Percentiles rank a stretch among this genome's conserved stretches.
phyloP scores from a whole-genome alignment of 2,329 filamentous ascomycete species.

The Penicillium brevicompactum region DNA sequence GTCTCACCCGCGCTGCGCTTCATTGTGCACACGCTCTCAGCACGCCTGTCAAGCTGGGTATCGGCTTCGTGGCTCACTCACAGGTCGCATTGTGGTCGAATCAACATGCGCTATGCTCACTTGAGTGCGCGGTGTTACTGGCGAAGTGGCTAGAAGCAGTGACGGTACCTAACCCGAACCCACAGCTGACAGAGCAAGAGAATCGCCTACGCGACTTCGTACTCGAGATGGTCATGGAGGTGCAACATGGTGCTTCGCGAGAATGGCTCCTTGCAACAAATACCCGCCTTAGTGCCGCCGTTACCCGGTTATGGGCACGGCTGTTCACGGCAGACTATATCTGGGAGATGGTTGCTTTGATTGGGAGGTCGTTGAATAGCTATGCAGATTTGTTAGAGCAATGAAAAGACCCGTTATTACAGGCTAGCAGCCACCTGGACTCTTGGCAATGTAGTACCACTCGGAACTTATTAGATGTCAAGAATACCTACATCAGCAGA shows the following conservation, averaged over 20 bases:
- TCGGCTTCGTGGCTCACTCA: slow-evolving; percentile 57
- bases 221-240: slow-evolving; percentile 40
- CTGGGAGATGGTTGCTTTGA: slow-evolving; percentile 39
- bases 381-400: slow-evolving; percentile 36
- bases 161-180: slow-evolving; percentile 28
- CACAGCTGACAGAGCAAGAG: slow-evolving; percentile 35
- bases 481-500: not conserved
- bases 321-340: slow-evolving; percentile 41
- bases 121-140: slow-evolving; percentile 58
- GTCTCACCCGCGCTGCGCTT: slow-evolving; percentile 50
- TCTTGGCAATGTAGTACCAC: not conserved
- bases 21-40: slow-evolving; percentile 59
- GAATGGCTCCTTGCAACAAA: slow-evolving; percentile 37
- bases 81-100: slow-evolving; percentile 62
- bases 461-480: not conserved
- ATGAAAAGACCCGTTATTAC: not conserved
- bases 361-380: slow-evolving; percentile 35
- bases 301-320: slow-evolving; percentile 37
- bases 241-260: slow-evolving; percentile 32
- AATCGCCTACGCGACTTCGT: slow-evolving; percentile 37
- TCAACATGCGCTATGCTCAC: slow-evolving; percentile 56
- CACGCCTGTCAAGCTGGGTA: slow-evolving; percentile 57
- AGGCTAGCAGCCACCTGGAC: not conserved
- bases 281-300: slow-evolving; percentile 33
- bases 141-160: slow-evolving; percentile 49